phyloP scores from a whole-genome alignment of 2,329 filamentous ascomycete genomes.

The Lasiodiplodia hormozganensis region DNA sequence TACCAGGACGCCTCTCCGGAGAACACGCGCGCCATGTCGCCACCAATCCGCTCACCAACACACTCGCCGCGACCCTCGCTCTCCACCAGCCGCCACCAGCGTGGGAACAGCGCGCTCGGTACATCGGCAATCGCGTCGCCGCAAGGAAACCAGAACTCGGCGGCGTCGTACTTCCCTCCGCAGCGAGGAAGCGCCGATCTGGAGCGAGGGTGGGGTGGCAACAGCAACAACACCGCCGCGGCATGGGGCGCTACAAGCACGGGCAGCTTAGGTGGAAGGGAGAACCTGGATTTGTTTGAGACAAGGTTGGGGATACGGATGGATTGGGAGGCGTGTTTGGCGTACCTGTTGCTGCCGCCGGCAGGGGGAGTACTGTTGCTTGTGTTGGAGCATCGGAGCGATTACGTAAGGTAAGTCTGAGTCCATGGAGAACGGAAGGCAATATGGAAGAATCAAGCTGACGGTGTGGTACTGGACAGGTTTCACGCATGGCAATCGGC shows the following conservation, averaged over 20 bases:
- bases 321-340: slow-evolving; percentile 88
- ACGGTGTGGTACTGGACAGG: slow-evolving; percentile 51
- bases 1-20: slow-evolving; percentile 95
- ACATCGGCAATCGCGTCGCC: slow-evolving; percentile 41
- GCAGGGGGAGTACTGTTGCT: slow-evolving; percentile 84
- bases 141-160: slow-evolving; percentile 36
- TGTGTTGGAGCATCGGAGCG: slow-evolving; percentile 89
- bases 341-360: slow-evolving; percentile 85
- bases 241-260: slow-evolving; percentile 43
- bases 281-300: slow-evolving; percentile 81
- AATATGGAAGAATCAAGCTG: slow-evolving; percentile 6
- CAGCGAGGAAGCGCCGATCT: slow-evolving; percentile 28
- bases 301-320: slow-evolving; percentile 86
- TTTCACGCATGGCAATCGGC: slow-evolving; percentile 98
- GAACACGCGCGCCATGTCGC: slow-evolving; percentile 79
- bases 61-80: slow-evolving; percentile 50
- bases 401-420: slow-evolving; percentile 81
- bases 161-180: slow-evolving; percentile 38
- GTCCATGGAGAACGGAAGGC: slow-evolving; percentile 21
- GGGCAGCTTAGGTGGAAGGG: slow-evolving; percentile 56
- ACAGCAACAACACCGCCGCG: slow-evolving; percentile 41
- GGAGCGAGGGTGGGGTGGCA: slow-evolving; percentile 36
- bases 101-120: slow-evolving; percentile 38
- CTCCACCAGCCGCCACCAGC: slow-evolving; percentile 45
- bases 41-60: slow-evolving; percentile 60